phyloP scores from a whole-genome alignment of 2,329 filamentous ascomycete genomes.

The Cytospora piceae region DNA sequence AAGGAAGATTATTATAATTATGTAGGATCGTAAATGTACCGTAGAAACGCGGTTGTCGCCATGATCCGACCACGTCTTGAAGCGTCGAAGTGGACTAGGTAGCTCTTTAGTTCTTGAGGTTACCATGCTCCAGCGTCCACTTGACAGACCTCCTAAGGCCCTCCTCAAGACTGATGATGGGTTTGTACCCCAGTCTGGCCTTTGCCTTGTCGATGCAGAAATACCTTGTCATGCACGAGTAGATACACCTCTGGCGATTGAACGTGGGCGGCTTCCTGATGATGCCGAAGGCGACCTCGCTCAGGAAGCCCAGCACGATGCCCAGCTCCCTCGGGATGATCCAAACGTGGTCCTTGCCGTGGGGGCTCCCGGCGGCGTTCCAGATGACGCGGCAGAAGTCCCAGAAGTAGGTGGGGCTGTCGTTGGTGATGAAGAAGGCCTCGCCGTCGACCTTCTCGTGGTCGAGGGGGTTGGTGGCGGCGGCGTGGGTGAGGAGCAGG shows the following conservation, averaged over 20 bases:
- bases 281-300: constrained; percentile 56
- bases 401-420: constrained; percentile 87
- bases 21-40: constrained; percentile 6
- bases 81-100: not conserved
- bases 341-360: constrained; percentile 60
- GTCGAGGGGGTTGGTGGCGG: constrained; percentile 65
- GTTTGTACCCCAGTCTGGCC: constrained; percentile 69
- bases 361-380: constrained; percentile 59
- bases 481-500: constrained; percentile 65
- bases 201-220: constrained; percentile 79
- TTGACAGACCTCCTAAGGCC: constrained; percentile 59
- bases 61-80: not conserved
- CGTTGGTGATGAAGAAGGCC: constrained; percentile 89
- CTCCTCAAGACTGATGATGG: constrained; percentile 68
- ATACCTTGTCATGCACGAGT: constrained; percentile 76
- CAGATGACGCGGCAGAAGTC: constrained; percentile 83
- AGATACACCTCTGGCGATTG: constrained; percentile 63
- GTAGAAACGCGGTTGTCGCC: not conserved
- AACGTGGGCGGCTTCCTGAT: constrained; percentile 60
- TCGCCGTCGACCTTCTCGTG: constrained; percentile 80
- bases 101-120: constrained; percentile 11
- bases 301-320: constrained; percentile 54
- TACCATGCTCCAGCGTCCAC: constrained; percentile 55
- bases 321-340: constrained; percentile 56
- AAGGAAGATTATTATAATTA: constrained; percentile 26